These are phyloP conservation scores for Debaryomyces nepalensis DNA, from an alignment of 1,139 yeast species.

Conservation along the genomic window DNA sequence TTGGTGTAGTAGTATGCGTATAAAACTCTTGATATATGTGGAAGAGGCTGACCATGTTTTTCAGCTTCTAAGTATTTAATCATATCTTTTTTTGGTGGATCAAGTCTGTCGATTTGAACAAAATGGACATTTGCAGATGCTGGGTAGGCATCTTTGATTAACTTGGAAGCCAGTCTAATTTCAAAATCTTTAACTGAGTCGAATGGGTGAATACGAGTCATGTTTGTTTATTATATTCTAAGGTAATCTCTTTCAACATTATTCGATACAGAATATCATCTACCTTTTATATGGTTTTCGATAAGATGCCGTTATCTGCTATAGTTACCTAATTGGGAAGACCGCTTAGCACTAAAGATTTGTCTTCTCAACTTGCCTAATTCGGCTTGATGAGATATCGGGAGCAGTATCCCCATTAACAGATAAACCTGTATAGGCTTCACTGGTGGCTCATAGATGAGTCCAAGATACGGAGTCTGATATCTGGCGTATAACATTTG, in stretches of 20 bases:
- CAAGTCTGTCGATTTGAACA: conserved; percentile 71
- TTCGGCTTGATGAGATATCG: background rate
- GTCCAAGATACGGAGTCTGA: no score
- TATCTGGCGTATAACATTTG: no score
- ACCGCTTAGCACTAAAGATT: background rate
- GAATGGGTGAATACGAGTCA: conserved; percentile 52
- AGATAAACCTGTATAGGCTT: background rate
- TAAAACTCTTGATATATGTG: conserved; percentile 65
- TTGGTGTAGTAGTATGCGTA: conserved; percentile 69
- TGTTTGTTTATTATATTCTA: background rate
- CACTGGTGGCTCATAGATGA: no score
- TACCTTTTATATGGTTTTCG: conserved; percentile 1
- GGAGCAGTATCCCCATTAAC: conserved; percentile 6
- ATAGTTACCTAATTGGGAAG: conserved; percentile 13
- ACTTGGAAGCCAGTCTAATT: conserved; percentile 63
- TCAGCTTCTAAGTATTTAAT: conserved; percentile 72
- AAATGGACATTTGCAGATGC: conserved; percentile 62
- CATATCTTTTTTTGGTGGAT: conserved; percentile 84
- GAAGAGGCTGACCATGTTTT: conserved; percentile 58
- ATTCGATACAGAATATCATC: conserved; percentile 1
- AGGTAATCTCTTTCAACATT: no score
- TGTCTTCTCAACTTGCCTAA: conserved; percentile 2
- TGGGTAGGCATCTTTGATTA: conserved; percentile 61
- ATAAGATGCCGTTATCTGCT: conserved; percentile 8
- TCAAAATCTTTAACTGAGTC: conserved; percentile 73